phyloP scores from a whole-genome alignment of 306 rosid species.

The Lathyrus aphaca region DNA sequence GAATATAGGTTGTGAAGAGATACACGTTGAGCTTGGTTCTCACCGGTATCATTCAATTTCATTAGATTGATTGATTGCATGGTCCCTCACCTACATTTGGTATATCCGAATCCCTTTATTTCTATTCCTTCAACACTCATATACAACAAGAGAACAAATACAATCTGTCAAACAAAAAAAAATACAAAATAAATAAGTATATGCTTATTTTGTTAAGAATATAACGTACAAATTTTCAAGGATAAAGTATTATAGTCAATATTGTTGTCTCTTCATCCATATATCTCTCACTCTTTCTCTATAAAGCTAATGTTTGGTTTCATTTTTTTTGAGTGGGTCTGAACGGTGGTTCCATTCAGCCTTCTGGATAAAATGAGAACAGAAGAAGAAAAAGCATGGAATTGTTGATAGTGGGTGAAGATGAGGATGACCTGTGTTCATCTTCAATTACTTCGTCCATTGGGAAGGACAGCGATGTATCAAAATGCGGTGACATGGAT shows the following conservation, averaged over 20 bases:
- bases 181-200: no score
- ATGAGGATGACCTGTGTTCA: conserved; percentile 41
- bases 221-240: no score
- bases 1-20: background rate
- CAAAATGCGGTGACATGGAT: conserved; percentile 28
- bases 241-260: background rate
- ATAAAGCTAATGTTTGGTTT: background rate
- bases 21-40: background rate
- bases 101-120: background rate
- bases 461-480: conserved; percentile 75
- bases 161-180: no score
- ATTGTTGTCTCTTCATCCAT: background rate
- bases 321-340: background rate
- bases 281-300: background rate
- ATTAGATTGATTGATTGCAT: background rate
- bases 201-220: no score
- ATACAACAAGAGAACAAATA: background rate
- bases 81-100: background rate
- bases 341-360: background rate
- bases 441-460: conserved; percentile 59
- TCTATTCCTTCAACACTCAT: background rate
- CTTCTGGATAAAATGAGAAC: background rate
- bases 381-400: background rate
- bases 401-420: conserved; percentile 15
- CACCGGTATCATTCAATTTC: conserved; percentile 7